Conservation (phyloP, 495 filamentous ascomycete species). For the Staphylotrichum tortipilum region DNA sequence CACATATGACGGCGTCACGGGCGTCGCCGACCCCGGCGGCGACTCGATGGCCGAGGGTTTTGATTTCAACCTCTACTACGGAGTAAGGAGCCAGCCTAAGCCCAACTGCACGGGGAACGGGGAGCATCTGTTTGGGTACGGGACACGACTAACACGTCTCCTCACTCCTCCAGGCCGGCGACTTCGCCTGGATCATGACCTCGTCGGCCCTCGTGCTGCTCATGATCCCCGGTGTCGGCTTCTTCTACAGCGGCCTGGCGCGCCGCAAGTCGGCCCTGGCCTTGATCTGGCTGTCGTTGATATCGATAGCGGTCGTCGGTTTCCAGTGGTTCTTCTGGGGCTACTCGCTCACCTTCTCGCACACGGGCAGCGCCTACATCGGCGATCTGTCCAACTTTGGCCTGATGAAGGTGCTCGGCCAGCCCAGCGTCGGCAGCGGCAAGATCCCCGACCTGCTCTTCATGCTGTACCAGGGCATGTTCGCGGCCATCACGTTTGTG, state of each 20-base stretch:
- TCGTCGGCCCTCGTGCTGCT: conserved; percentile 84
- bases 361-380: conserved; percentile 72
- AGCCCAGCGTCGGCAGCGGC: conserved; percentile 71
- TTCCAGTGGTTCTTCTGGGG: conserved; percentile 99
- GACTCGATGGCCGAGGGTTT: conserved; percentile 65
- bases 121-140: no score
- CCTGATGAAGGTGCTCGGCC: conserved; percentile 68
- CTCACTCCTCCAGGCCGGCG: conserved; percentile 53
- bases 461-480: conserved; percentile 96
- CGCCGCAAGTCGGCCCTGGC: conserved; percentile 91
- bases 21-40: conserved; percentile 51
- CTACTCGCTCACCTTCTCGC: conserved; percentile 88
- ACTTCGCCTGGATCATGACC: conserved; percentile 87
- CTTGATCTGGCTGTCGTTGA: conserved; percentile 93
- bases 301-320: conserved; percentile 80
- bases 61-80: conserved; percentile 79
- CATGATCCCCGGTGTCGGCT: conserved; percentile 98
- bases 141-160: not conserved
- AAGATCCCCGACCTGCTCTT: conserved; percentile 86
- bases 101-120: no score
- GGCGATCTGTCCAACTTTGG: conserved; percentile 83
- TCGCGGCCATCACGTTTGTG: conserved; percentile 70
- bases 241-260: conserved; percentile 99
- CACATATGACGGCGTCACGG: conserved; percentile 54
- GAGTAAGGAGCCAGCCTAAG: conserved; percentile 50